phyloP scores from a whole-genome alignment of 371 early-diverging fungal genomes.

The Nematocida sp. region DNA sequence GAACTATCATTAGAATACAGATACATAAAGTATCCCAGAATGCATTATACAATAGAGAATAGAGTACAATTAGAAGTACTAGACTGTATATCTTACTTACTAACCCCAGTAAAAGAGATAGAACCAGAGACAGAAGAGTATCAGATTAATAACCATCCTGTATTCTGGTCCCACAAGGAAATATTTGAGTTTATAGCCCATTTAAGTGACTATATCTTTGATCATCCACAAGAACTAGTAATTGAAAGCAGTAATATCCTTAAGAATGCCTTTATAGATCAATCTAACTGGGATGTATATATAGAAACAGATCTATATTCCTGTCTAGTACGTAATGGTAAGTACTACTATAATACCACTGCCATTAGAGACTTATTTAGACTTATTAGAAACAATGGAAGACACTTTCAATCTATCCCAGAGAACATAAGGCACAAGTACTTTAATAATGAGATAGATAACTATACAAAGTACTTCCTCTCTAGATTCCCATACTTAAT shows the following conservation, averaged over 20 bases:
- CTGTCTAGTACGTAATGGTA: conserved; percentile 17
- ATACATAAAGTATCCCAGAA: background rate
- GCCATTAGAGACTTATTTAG: conserved; percentile 47
- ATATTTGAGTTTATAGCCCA: conserved; percentile 54
- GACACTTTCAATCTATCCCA: conserved; percentile 58
- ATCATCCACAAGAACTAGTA: conserved; percentile 28
- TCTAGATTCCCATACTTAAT: conserved; percentile 10
- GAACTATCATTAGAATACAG: background rate
- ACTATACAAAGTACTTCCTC: conserved; percentile 11
- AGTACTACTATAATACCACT: conserved; percentile 52
- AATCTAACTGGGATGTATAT: conserved; percentile 36
- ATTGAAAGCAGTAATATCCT: conserved; percentile 15
- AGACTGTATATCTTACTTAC: conserved; percentile 39
- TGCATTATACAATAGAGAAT: background rate
- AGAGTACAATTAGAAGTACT: conserved; percentile 4
- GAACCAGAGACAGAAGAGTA: background rate
- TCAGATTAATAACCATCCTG: conserved; percentile 47
- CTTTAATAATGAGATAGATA: background rate
- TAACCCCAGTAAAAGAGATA: background rate
- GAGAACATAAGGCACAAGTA: background rate
- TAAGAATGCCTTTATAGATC: conserved; percentile 18
- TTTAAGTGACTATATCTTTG: conserved; percentile 54
- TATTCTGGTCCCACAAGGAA: conserved; percentile 51
- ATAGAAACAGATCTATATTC: conserved; percentile 23
- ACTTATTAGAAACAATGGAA: conserved; percentile 58